Evolutionary conservation across 2,329 filamentous ascomycete genomes (phyloP).

Genomic region (Cladosporium sp.): DNA sequence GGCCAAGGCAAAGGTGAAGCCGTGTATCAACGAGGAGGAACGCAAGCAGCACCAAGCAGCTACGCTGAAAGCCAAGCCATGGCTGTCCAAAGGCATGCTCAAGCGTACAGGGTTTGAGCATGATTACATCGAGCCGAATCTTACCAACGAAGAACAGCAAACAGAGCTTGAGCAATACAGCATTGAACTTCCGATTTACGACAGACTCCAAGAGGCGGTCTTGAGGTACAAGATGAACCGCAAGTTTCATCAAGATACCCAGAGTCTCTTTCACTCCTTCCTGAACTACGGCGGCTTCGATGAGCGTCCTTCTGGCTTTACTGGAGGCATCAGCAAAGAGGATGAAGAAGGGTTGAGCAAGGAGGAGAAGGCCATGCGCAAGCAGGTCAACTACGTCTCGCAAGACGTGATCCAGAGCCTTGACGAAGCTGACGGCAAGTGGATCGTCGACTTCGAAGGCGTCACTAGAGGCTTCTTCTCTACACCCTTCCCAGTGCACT

Average conservation of each 20-base stretch:
- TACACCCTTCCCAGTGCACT: constrained; percentile 39
- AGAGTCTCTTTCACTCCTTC: constrained; percentile 73
- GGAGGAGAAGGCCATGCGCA: constrained; percentile 62
- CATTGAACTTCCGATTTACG: constrained; percentile 48
- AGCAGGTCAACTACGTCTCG: constrained; percentile 52
- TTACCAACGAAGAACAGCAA: constrained; percentile 68
- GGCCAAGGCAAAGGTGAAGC: constrained; percentile 34
- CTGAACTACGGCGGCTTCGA: constrained; percentile 82
- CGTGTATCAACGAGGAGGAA: constrained; percentile 22
- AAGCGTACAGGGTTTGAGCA: constrained; percentile 58
- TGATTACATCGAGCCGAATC: constrained; percentile 75
- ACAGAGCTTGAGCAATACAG: constrained; percentile 71
- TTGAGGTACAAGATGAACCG: constrained; percentile 77
- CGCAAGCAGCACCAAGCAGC: constrained; percentile 25
- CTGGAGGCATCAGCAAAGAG: constrained; percentile 41
- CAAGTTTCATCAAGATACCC: constrained; percentile 65
- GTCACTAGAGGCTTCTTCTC: constrained; percentile 74
- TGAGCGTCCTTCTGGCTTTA: constrained; percentile 61
- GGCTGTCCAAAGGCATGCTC: constrained; percentile 45
- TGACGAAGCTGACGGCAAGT: constrained; percentile 55
- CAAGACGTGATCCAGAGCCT: constrained; percentile 43
- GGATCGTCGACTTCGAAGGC: constrained; percentile 77
- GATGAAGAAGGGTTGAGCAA: constrained; percentile 47
- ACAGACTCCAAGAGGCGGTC: constrained; percentile 82
- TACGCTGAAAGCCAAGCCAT: constrained; percentile 32